Evolutionary conservation across 2,329 filamentous ascomycete genomes (phyloP).

Genomic region (Diaporthe citriasiana): DNA sequence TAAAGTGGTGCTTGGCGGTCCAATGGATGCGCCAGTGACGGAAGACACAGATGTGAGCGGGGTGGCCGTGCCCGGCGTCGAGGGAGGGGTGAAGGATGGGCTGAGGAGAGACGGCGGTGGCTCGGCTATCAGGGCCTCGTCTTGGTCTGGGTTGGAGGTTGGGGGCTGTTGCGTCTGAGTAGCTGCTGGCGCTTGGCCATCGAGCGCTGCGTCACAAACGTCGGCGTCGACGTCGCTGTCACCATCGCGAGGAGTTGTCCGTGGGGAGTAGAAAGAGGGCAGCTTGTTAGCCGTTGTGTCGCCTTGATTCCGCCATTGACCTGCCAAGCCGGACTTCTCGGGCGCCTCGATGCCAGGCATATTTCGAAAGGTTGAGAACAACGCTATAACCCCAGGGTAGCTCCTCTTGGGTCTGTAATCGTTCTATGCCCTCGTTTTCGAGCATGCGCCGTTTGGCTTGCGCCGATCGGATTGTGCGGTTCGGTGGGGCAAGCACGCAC

Average conservation of each 20-base stretch:
- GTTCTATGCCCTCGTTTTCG: neutral
- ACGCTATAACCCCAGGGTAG: neutral
- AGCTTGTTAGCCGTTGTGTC: constrained; percentile 31
- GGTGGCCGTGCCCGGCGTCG: constrained; percentile 72
- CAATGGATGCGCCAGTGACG: constrained; percentile 40
- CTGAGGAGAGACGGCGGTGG: constrained; percentile 81
- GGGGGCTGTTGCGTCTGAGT: constrained; percentile 27
- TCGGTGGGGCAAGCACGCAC: constrained; percentile 35
- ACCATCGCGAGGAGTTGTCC: constrained; percentile 42
- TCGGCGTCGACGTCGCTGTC: constrained; percentile 46
- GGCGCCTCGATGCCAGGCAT: constrained; percentile 28
- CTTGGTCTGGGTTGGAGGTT: constrained; percentile 39
- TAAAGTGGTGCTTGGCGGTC: constrained; percentile 41
- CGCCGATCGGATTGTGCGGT: constrained; percentile 35
- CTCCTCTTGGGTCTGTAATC: neutral
- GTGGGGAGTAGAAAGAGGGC: constrained; percentile 52
- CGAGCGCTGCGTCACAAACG: constrained; percentile 42
- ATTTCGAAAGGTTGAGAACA: neutral
- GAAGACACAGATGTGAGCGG: constrained; percentile 55
- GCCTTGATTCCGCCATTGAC: constrained; percentile 18
- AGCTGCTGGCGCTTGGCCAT: constrained; percentile 41
- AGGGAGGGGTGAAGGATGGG: constrained; percentile 84
- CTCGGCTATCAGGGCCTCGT: constrained; percentile 37
- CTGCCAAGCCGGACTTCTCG: constrained; percentile 30
- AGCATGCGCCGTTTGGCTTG: constrained; percentile 14